Evolutionary conservation across 768 basidiomycete genomes (phyloP), one percentile per base, ranked within the genome.

Genomic region (Tricholoma matsutake): DNA sequence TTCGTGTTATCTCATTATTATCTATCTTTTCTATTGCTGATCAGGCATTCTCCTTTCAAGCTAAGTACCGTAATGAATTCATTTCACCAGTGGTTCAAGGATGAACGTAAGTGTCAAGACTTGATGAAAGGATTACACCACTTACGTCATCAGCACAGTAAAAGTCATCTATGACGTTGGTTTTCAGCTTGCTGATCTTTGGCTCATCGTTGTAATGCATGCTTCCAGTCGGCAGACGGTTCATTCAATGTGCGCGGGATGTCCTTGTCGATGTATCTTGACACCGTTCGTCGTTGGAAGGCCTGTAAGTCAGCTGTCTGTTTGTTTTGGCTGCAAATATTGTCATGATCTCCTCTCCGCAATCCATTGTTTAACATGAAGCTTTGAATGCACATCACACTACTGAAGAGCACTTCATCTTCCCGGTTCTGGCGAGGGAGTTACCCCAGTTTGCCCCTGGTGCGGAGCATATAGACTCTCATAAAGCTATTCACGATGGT

Each of bases 331-430:
- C 43, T 5, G 45, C 22, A 25, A 8, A 37, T 31, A 2, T 55
- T 13, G 11, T 55, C 20, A 11, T 6, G 51, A 8, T n/a, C 28
- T 31, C 28, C 20, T 31, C 10, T 14, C 35, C 34, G 5, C 25
- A 18, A 41, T 20, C 18, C 20, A 22, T 39, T 53, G 22, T 41
- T 20, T 20, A 9, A 31, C 16, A 4, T 52, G 5, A 34, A 86
- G 85, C 83, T 59, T 69, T 86, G 47, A 82, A 78, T 1, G 72
- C 76, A 63, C 85, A 86, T 64, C 85, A 86, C 65, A 81, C 78
- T 10, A 81, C 83, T 60, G 84, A 85, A 63, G 83, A 85, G 67
- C 69, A 72, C 13, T 72, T 78, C 61, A 67, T 86, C 28, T 86
- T 86, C 68, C 84, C 84, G 1, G 62, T 78, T 5, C 73, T 86